Evolutionary conservation across 176 grass and related monocot genomes (phyloP).

Genomic region (Avena eriantha): DNA sequence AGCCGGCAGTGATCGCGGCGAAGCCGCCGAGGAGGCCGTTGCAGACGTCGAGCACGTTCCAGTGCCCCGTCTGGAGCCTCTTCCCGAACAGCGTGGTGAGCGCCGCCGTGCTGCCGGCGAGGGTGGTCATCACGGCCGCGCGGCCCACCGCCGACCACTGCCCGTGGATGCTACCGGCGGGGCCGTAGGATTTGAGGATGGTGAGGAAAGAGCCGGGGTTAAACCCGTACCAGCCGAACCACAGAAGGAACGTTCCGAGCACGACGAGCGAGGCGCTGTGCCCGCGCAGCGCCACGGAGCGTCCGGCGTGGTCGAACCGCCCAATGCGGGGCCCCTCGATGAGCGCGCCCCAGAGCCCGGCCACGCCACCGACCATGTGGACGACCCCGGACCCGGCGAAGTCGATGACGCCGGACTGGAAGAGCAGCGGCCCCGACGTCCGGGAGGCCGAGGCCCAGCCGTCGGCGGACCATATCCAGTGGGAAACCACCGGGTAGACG

Average conservation of each 20-base stretch:
- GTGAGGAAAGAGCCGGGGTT: slow-evolving; percentile 72
- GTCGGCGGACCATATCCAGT: slow-evolving; percentile 79
- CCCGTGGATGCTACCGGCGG: slow-evolving; percentile 54
- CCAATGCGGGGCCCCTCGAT: slow-evolving; percentile 80
- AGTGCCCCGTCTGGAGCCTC: slow-evolving; percentile 61
- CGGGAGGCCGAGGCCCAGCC: slow-evolving; percentile 64
- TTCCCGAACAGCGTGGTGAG: slow-evolving; percentile 76
- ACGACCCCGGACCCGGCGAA: slow-evolving; percentile 79
- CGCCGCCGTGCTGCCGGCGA: slow-evolving; percentile 67
- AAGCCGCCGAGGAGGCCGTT: slow-evolving; percentile 76
- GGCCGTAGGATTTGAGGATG: slow-evolving; percentile 66
- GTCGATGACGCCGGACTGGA: slow-evolving; percentile 73
- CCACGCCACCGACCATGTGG: slow-evolving; percentile 79
- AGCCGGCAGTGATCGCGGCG: slow-evolving; percentile 64
- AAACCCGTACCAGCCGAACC: slow-evolving; percentile 81
- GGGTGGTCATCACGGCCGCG: slow-evolving; percentile 71
- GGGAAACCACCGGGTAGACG: slow-evolving; percentile 87
- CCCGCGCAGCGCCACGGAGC: slow-evolving; percentile 60
- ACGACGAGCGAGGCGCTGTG: slow-evolving; percentile 80
- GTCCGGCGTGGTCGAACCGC: slow-evolving; percentile 62
- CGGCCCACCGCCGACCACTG: slow-evolving; percentile 80
- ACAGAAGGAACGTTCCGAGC: slow-evolving; percentile 70
- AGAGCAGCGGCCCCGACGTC: slow-evolving; percentile 47
- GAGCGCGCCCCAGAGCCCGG: slow-evolving; percentile 70
- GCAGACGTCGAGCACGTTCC: slow-evolving; percentile 84